These are phyloP conservation scores for Hygrocybe punicea DNA, from an alignment of 768 basidiomycete species.

Conservation along the genomic window DNA sequence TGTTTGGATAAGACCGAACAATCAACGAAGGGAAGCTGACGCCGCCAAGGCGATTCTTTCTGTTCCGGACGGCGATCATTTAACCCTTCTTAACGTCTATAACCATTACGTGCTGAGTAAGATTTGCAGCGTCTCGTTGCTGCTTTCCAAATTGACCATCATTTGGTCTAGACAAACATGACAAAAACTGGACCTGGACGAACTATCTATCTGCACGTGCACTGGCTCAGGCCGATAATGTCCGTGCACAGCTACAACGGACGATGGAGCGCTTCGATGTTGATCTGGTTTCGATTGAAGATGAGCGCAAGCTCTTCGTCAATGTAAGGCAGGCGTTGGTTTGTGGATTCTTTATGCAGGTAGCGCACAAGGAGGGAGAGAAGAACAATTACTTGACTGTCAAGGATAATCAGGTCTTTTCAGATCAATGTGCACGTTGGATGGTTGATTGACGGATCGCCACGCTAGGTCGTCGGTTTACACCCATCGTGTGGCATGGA, in stretches of 20 bases:
- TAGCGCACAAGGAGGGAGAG: conserved; percentile 91
- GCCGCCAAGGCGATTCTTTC: conserved; percentile 83
- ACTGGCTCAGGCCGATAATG: conserved; percentile 88
- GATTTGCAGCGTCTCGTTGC: conserved; percentile 20
- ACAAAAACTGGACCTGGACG: conserved; percentile 87
- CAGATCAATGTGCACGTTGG: not conserved
- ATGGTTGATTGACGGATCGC: not conserved
- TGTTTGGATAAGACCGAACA: conserved; percentile 90
- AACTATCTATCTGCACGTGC: conserved; percentile 84
- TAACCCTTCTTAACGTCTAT: conserved; percentile 92
- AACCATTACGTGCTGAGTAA: conserved; percentile 85
- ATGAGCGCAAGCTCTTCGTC: conserved; percentile 66
- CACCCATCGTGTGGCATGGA: conserved; percentile 90
- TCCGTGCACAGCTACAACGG: conserved; percentile 82
- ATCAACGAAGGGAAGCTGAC: conserved; percentile 86
- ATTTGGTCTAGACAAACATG: conserved; percentile 54
- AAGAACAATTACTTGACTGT: conserved; percentile 85
- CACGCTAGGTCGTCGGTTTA: conserved; percentile 56
- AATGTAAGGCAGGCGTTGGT: conserved; percentile 82
- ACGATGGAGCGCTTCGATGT: conserved; percentile 90
- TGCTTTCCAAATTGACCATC: not conserved
- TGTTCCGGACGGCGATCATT: conserved; percentile 94
- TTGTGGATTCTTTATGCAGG: conserved; percentile 97
- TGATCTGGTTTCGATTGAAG: conserved; percentile 62
- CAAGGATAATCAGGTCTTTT: conserved; percentile 83